Percentiles rank a stretch among this genome's conserved stretches.
Conservation (phyloP, 1,284 basidiomycete genomes). For the Apiotrichum brassicae region DNA sequence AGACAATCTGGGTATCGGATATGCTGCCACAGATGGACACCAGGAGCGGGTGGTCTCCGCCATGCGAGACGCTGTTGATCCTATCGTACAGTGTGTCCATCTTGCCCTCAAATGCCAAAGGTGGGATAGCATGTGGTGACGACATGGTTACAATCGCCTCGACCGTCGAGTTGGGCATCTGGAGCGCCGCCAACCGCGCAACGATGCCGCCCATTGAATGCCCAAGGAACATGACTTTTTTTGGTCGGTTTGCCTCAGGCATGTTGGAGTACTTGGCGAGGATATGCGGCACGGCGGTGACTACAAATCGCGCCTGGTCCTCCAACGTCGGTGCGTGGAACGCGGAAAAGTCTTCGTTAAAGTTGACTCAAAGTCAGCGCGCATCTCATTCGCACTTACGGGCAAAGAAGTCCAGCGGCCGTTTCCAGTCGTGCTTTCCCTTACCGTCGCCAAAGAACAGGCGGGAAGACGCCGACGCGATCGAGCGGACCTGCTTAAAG, state of each 20-base stretch:
- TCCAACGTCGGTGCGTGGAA: slow-evolving; percentile 85
- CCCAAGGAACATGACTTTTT: slow-evolving; percentile 66
- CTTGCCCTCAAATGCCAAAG: slow-evolving; percentile 68
- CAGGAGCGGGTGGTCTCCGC: slow-evolving; percentile 55
- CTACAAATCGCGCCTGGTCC: slow-evolving; percentile 73
- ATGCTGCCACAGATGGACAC: slow-evolving; percentile 87
- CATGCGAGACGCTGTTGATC: slow-evolving; percentile 43
- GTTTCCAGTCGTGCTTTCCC: background rate
- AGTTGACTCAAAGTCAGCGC: slow-evolving; percentile 62
- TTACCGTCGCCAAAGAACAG: slow-evolving; percentile 59
- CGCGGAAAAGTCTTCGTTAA: slow-evolving; percentile 95
- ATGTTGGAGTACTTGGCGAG: slow-evolving; percentile 60
- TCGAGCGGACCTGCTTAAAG: slow-evolving; percentile 86
- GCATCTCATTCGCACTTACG: slow-evolving; percentile 49
- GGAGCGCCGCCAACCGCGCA: slow-evolving; percentile 52
- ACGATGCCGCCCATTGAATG: slow-evolving; percentile 99
- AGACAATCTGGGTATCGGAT: slow-evolving; percentile 85
- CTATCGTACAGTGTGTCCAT: slow-evolving; percentile 65
- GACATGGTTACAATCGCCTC: slow-evolving; percentile 88
- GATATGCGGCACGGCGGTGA: slow-evolving; percentile 67
- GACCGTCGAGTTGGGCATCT: slow-evolving; percentile 54
- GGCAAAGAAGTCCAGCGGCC: slow-evolving; percentile 74
- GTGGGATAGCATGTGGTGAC: slow-evolving; percentile 82
- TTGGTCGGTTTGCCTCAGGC: slow-evolving; percentile 35
- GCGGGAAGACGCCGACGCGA: slow-evolving; percentile 79